Base-by-base conservation (phyloP, 73 alveolate genomes). In the Paramecium pentaurelia region DNA sequence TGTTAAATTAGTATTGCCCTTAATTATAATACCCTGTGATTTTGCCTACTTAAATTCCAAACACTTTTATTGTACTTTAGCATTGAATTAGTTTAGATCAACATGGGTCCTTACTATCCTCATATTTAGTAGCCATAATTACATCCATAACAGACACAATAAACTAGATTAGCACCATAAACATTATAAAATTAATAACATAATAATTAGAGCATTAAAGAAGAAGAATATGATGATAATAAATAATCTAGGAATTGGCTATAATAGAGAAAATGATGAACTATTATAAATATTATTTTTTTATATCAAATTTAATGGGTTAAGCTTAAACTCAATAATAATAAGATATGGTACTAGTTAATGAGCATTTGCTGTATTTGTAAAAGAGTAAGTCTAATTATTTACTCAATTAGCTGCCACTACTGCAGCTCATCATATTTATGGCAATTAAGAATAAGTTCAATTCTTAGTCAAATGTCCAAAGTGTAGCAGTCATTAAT, bases 1-100 rank as follows among this genome's bases (percentile, higher is more conserved):
- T 73, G 60, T 16, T 73, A 16, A 73, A 73, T 73, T 20, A 73
- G 47, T 73, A 73, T 18, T 73, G 87, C 20, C 87, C 87, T 36
- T 20, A 32, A 16, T 38, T 73, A n/a, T 10, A 30, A 37, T 73
- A 36, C 11, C 87, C 87, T 2, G 11, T 73, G 38, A 73, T 73
- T 3, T 9, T 73, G 38, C 87, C 87, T 6, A 73, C 87, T 5
- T 9, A 73, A 40, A 40, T 73, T 9, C 87, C 87, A 73, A 73
- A 73, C 40, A 73, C 87, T 12, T 73, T 73, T 14, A 40, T 73
- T 12, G 87, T 73, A 73, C 9, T 2, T 27, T 14, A 9, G 20
- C 30, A 73, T 12, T 73, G 6, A 30, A 34, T 37, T 3, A 11
- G 25, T 4, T 27, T 37, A 73, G 87, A 40, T 73, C 8, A 73